Evolutionary conservation across 2,329 filamentous ascomycete species (phyloP), one percentile per base, ranked within the genome.

Genomic region (Coniochaeta sp.): DNA sequence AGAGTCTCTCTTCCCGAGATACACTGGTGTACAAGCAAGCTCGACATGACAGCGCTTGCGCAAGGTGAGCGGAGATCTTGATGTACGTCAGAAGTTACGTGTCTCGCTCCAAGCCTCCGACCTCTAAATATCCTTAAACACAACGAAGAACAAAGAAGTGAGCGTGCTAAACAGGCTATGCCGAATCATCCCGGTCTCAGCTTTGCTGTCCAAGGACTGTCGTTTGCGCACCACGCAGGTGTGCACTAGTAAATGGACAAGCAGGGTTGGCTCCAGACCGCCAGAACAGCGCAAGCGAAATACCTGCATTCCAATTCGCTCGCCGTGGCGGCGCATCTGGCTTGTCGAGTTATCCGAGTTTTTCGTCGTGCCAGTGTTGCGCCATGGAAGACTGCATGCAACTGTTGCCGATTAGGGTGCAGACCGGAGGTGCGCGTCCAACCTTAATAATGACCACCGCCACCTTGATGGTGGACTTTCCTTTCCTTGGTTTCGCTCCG

Each of bases 401-500:
- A 47, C 43, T 47, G 2, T 16, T 47, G 19, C 43, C 43, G 43
- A 47, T 47, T 47, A 24, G 43, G 19, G 26, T 24, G 43, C 43
- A 44, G 40, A 44, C 34, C 34, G 22, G 11, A 26, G 43, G 6
- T 26, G 43, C 40, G 17, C 24, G 43, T 4, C 22, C 43, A 26
- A 47, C 43, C 43, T 47, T 47, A 47, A 26, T 24, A 14, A 26
- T 47, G 47, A n/a, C 24, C 24, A 28, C 9, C 47, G 31, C 47
- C 34, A 36, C 34, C 47, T 22, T 31, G 47, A 52, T 31, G 26
- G 22, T 14, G 2, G 47, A 34, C 14, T 19, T 52, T 59, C 24
- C 56, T 61, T 64, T 65, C 60, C 63, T 64, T 62, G 62, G 9
- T 65, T 64, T 67, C 61, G 60, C 62, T 61, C 62, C 61, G 62